Base-by-base conservation (phyloP, 2,329 filamentous ascomycete genomes). In the Sporothrix variecibatus region DNA sequence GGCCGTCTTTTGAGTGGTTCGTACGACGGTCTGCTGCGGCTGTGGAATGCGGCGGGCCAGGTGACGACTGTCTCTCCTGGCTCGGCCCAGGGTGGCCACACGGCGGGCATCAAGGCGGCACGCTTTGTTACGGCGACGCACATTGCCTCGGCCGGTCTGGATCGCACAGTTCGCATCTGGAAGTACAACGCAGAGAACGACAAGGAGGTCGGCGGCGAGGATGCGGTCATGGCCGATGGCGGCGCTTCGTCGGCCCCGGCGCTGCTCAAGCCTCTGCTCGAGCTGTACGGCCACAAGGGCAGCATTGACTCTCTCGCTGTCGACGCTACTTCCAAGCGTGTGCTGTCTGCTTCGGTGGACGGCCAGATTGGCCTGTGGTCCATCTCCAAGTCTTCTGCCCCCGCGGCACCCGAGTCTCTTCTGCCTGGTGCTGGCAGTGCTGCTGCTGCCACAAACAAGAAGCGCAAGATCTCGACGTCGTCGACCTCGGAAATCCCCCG, bases 31-130 rank as follows among this genome's bases (percentile, higher is more conserved):
- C 84, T 97, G 20, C 84, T 98, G 73, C 88, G 95, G 77, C 87
- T 98, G 76, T 99, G 96, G 95, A 93, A 96, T 79, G 91, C 91
- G 77, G 95, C 94, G 0, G 94, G 94, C n/a, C 88, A 96, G 75
- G 86, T 92, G n/a, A 86, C 97, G 73, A 93, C 94, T 3, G 93
- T 92, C 0, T 95, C 94, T 1, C 84, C 90, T 1, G 87, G 90
- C 2, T 87, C 87, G 8, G 87, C 87, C 75, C 87, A 89, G 49
- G 92, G 93, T 69, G 93, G 94, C 11, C 94, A 97, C 83, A 90
- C 88, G 11, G 90, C 92, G 58, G 91, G 92, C 75, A 86, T 95
- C 80, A 97, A 95, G 82, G 87, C 91, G n/a, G 94, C 92, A 40
- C 94, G 91, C 79, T 98, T 96, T 85, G 82, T 98, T 67, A 93